phyloP scores from a whole-genome alignment of 2,329 filamentous ascomycete species.

The Exophiala viscosa region DNA sequence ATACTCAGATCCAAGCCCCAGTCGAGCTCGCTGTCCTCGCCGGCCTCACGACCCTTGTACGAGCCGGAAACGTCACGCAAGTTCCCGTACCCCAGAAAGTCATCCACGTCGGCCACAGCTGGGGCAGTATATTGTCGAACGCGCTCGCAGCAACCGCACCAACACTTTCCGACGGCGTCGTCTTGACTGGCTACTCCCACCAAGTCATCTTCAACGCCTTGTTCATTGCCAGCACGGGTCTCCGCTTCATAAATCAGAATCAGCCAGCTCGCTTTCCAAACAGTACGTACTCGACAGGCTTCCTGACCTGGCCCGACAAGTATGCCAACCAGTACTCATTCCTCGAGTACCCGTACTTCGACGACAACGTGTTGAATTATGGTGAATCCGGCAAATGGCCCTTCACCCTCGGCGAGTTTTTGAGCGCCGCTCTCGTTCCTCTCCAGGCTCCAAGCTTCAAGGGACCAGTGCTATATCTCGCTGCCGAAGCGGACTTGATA shows the following conservation, averaged over 20 bases:
- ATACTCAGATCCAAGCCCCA: constrained; percentile 38
- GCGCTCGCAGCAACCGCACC: constrained; percentile 34
- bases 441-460: constrained; percentile 19
- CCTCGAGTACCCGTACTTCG: constrained; percentile 53
- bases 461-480: constrained; percentile 30
- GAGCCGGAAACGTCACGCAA: constrained; percentile 24
- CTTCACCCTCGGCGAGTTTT: constrained; percentile 30
- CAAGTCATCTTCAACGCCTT: constrained; percentile 44
- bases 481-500: constrained; percentile 23
- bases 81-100: constrained; percentile 34
- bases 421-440: constrained; percentile 19
- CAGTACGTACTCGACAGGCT: constrained; percentile 52
- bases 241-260: constrained; percentile 34
- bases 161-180: constrained; percentile 35
- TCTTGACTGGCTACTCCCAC: constrained; percentile 44
- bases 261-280: constrained; percentile 16
- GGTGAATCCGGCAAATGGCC: constrained; percentile 34
- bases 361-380: constrained; percentile 49
- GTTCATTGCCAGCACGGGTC: constrained; percentile 24
- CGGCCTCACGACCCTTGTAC: constrained; percentile 32
- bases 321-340: constrained; percentile 44
- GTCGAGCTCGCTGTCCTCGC: constrained; percentile 39
- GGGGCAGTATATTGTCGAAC: constrained; percentile 35
- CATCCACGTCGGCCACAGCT: constrained; percentile 38
- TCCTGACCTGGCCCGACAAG: constrained; percentile 48